Evolutionary conservation across 768 basidiomycete genomes (phyloP), one percentile per base, ranked within the genome.

Genomic region (Pleurotus eryngii): DNA sequence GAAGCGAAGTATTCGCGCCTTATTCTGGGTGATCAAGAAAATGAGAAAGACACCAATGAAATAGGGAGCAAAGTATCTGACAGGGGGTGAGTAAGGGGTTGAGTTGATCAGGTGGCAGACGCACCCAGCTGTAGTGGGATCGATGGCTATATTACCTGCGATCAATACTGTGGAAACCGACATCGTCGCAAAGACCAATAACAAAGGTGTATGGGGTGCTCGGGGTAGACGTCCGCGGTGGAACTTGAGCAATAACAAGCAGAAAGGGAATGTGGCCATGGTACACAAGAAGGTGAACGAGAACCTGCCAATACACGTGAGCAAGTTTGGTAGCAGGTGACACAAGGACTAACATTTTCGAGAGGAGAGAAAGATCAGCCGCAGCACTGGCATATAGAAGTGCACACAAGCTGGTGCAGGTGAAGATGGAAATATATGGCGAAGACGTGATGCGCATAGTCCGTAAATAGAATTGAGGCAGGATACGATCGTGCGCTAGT

Each of bases 231-330:
- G 79, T 15, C 82, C 81, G 15, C 87, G 80, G 58, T 86, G 86
- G 70, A 86, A 87, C 58, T 82, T 83, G 24, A 90, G 71, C 4
- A 88, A 59, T 4, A 89, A 64, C 3, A 84, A 71, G 2, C 85
- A 81, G 14, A 85, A 42, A 0, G 87, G 85, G 62, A 87, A 90
- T 18, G 88, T 67, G 1, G 74, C 65, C 84, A 89, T 87, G 30
- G 86, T 80, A 2, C 78, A 72, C 18, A 89, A 73, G 85, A 86
- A 89, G 12, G 80, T 81, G 4, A 88, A 75, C 3, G 85, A 82
- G 72, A 88, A 88, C 79, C 82, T 84, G 50, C 1, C 22, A 37
- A 42, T 42, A 6, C 11, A 20, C 2, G 20, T 50, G 14, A 54
- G 61, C 15, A 45, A 11, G 6, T 27, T 11, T 57, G 18, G 20